Percentiles rank a stretch among this genome's conserved stretches.
Conservation (phyloP, 805 yeast species). For the Saturnispora dispora region DNA sequence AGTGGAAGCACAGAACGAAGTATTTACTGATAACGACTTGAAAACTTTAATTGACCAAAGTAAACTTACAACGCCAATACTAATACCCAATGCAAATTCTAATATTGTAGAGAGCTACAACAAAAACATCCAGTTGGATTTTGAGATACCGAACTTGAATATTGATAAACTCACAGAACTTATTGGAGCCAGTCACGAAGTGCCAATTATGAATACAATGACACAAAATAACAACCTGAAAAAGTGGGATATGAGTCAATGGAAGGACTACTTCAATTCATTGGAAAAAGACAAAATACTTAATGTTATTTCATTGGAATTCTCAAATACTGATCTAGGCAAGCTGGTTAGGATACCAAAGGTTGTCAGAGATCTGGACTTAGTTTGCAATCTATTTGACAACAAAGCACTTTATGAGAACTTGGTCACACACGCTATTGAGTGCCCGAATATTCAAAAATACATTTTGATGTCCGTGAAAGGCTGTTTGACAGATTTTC, state of each 20-base stretch:
- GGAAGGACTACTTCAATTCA: constrained; percentile 63
- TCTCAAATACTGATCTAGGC: constrained; percentile 49
- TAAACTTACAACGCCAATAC: constrained; percentile 25
- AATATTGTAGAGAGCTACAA: constrained; percentile 9
- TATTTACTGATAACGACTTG: constrained; percentile 21
- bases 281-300: constrained; percentile 41
- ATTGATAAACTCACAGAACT: constrained; percentile 46
- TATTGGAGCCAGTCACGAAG: constrained; percentile 52
- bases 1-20: constrained; percentile 20
- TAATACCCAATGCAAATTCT: constrained; percentile 24
- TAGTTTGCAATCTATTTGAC: constrained; percentile 61
- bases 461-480: constrained; percentile 82
- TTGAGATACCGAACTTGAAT: constrained; percentile 43
- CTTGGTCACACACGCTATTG: constrained; percentile 10
- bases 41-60: constrained; percentile 20
- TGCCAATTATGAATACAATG: constrained; percentile 85
- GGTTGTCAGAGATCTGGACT: constrained; percentile 55
- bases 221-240: constrained; percentile 57
- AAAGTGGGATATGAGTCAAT: constrained; percentile 59
- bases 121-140: constrained; percentile 10
- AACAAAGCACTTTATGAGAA: not conserved
- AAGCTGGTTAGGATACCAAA: constrained; percentile 49
- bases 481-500: constrained; percentile 81
- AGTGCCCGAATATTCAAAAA: constrained; percentile 54
- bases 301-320: constrained; percentile 77